These are phyloP conservation scores for Aspergillus sp. DNA, from an alignment of 2,329 filamentous ascomycete genomes.

Conservation along the genomic window DNA sequence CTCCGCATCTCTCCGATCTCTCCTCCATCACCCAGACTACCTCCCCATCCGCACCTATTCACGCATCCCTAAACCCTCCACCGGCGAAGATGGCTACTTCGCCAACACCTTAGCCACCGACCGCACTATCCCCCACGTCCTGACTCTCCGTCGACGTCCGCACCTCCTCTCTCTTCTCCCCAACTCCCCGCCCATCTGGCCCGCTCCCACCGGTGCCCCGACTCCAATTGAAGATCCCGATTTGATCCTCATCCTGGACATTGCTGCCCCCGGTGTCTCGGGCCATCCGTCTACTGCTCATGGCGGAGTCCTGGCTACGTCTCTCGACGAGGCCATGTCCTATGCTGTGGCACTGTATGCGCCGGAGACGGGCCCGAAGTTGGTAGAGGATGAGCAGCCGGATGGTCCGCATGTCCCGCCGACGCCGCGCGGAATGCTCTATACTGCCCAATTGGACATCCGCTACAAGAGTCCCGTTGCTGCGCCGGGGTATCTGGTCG, in stretches of 20 bases:
- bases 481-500: constrained; percentile 40
- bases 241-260: constrained; percentile 13
- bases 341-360: constrained; percentile 31
- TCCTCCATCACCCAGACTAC: constrained; percentile 40
- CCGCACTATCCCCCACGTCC: constrained; percentile 43
- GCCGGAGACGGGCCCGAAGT: constrained; percentile 9
- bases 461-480: constrained; percentile 41
- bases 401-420: not conserved
- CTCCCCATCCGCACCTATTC: constrained; percentile 42
- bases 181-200: constrained; percentile 26
- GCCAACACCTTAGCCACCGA: constrained; percentile 40
- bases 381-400: not conserved
- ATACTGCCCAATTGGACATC: constrained; percentile 45
- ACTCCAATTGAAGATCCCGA: constrained; percentile 17
- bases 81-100: constrained; percentile 49
- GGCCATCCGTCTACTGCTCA: constrained; percentile 16
- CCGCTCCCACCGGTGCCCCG: constrained; percentile 25
- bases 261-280: constrained; percentile 13
- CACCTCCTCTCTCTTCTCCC: constrained; percentile 26
- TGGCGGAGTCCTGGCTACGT: constrained; percentile 17
- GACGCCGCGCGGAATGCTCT: constrained; percentile 35
- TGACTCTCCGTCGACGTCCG: constrained; percentile 40
- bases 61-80: constrained; percentile 39
- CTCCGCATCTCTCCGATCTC: constrained; percentile 4
- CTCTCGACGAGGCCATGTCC: constrained; percentile 48